A percentile compares a stretch with the other conserved stretches of the same genome.
These are phyloP conservation scores for Rhizopogon vulgaris DNA, from an alignment of 768 basidiomycete species.

Conservation along the genomic window DNA sequence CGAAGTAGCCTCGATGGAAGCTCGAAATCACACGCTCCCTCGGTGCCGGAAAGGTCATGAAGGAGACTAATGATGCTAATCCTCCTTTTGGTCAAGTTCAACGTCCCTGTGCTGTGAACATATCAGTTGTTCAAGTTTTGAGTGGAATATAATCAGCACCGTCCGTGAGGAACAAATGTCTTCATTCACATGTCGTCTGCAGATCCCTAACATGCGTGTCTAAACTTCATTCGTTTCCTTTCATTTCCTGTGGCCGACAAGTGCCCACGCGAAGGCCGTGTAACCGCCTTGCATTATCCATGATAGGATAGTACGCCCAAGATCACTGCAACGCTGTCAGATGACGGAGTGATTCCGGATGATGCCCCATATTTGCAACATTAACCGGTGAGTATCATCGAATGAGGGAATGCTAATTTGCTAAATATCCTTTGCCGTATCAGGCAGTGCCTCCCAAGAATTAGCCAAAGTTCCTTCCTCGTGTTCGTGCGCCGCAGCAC, in stretches of 20 bases:
- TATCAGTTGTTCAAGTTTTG: neutral
- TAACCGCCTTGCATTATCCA: neutral
- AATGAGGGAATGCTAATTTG: conserved; percentile 7
- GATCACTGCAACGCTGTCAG: conserved; percentile 2
- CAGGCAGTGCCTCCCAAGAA: conserved; percentile 17
- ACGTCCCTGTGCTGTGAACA: neutral
- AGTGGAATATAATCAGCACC: neutral
- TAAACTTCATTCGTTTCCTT: neutral
- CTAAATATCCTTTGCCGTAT: conserved; percentile 8
- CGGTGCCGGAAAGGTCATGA: neutral
- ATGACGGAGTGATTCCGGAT: conserved; percentile 1
- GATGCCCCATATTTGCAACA: neutral
- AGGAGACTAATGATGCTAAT: neutral
- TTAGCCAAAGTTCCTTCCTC: conserved; percentile 19
- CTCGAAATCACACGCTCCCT: neutral
- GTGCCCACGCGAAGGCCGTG: neutral
- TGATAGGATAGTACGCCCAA: conserved; percentile 1
- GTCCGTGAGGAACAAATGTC: neutral
- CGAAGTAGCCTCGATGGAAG: neutral
- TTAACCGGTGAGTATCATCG: conserved; percentile 4
- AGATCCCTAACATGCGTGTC: conserved; percentile 1
- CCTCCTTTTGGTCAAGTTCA: neutral
- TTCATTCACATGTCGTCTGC: no score
- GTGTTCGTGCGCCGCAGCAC: conserved; percentile 7
- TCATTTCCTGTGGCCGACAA: no score